Conservation (phyloP, 768 basidiomycete genomes). For the Coprinopsis sp. region DNA sequence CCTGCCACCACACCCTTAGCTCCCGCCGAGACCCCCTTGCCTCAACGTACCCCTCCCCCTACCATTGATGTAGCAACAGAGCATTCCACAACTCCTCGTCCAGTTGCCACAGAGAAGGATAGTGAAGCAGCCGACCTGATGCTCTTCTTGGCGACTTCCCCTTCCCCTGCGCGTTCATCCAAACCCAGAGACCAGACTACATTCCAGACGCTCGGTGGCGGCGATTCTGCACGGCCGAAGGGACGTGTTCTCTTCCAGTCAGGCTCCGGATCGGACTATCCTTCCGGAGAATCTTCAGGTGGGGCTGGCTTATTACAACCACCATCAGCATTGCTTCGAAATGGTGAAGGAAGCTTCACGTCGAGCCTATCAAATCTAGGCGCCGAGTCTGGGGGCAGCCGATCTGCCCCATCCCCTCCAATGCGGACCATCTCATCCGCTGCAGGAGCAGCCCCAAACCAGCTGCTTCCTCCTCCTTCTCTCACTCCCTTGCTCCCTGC, state of each 20-base stretch:
- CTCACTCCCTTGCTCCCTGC: constrained; percentile 7
- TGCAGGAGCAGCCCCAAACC: constrained; percentile 11
- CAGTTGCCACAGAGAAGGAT: constrained; percentile 50
- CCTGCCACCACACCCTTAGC: constrained; percentile 36
- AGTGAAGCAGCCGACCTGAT: constrained; percentile 85
- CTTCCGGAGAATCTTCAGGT: constrained; percentile 16
- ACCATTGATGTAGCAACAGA: constrained; percentile 23
- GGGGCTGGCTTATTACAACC: constrained; percentile 16
- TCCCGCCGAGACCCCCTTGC: constrained; percentile 25
- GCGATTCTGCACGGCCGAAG: constrained; percentile 47
- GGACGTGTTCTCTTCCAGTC: constrained; percentile 71
- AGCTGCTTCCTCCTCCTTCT: constrained; percentile 20
- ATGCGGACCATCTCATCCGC: constrained; percentile 3
- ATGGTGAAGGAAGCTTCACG: constrained; percentile 38
- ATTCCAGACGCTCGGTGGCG: constrained; percentile 52
- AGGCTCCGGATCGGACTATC: constrained; percentile 21
- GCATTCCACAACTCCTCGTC: constrained; percentile 47
- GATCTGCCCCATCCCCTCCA: constrained; percentile 11
- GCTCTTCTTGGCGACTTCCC: constrained; percentile 80
- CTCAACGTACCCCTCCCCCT: constrained; percentile 37
- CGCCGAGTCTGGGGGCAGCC: constrained; percentile 23
- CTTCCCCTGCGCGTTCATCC: constrained; percentile 67
- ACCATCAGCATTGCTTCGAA: constrained; percentile 22
- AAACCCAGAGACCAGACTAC: constrained; percentile 53
- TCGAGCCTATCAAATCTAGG: constrained; percentile 41